Evolutionary conservation across 2,329 filamentous ascomycete genomes (phyloP).

Genomic region (Scleromitrula shiraiana): DNA sequence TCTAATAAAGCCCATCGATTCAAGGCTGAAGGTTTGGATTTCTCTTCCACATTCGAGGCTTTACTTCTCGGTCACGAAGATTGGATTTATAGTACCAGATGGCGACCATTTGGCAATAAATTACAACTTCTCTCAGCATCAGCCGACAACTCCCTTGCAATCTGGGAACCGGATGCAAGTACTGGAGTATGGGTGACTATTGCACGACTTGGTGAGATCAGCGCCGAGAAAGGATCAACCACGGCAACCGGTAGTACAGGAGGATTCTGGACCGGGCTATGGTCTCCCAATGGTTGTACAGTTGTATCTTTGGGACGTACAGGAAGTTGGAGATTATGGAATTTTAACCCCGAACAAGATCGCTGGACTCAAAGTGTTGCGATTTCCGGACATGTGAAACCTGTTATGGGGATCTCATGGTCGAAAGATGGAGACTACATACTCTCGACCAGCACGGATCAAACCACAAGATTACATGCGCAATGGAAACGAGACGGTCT

Average conservation of each 20-base stretch:
- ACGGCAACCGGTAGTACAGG: slow-evolving; percentile 93
- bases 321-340: slow-evolving; percentile 88
- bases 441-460: slow-evolving; percentile 81
- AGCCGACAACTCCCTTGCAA: slow-evolving; percentile 86
- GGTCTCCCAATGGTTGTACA: slow-evolving; percentile 68
- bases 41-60: slow-evolving; percentile 86
- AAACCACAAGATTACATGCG: slow-evolving; percentile 83
- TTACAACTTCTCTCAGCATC: slow-evolving; percentile 80
- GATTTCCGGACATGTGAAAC: slow-evolving; percentile 74
- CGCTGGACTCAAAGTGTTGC: slow-evolving; percentile 71
- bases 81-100: slow-evolving; percentile 82
- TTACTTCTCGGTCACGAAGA: slow-evolving; percentile 92
- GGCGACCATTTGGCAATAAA: slow-evolving; percentile 32
- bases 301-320: slow-evolving; percentile 82
- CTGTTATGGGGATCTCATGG: slow-evolving; percentile 80
- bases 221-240: slow-evolving; percentile 87
- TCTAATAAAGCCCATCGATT: slow-evolving; percentile 87
- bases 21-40: slow-evolving; percentile 49
- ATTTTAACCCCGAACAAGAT: slow-evolving; percentile 50
- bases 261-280: slow-evolving; percentile 93
- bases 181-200: slow-evolving; percentile 90
- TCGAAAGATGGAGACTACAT: slow-evolving; percentile 74
- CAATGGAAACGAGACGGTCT: slow-evolving; percentile 54
- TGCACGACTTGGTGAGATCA: slow-evolving; percentile 85
- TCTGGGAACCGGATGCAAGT: slow-evolving; percentile 78